Conservation (phyloP, 2,329 filamentous ascomycete species). For the Dothideomycetes sp. region DNA sequence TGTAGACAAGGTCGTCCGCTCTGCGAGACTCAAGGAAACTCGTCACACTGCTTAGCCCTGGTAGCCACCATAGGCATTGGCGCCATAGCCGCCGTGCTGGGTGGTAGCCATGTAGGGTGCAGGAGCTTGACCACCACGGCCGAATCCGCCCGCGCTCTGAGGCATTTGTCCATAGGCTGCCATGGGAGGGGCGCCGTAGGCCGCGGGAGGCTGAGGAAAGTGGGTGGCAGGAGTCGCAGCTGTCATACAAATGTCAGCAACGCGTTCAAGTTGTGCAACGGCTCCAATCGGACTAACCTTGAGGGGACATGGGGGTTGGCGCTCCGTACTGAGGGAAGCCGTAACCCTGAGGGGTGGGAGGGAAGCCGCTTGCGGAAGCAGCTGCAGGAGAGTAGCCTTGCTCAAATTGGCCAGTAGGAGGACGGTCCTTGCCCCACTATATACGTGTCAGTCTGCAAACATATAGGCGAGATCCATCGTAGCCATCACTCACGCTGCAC, state of each 20-base stretch:
- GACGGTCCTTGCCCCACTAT: conserved; percentile 98
- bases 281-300: conserved; percentile 30
- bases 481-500: conserved; percentile 75
- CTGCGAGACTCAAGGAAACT: neutral
- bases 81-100: conserved; percentile 34
- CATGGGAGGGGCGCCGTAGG: conserved; percentile 55
- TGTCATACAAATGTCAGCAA: conserved; percentile 13
- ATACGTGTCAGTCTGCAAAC: conserved; percentile 15
- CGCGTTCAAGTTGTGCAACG: conserved; percentile 21
- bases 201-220: conserved; percentile 46
- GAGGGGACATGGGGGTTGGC: conserved; percentile 52
- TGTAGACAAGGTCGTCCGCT: neutral
- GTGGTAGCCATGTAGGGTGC: conserved; percentile 40
- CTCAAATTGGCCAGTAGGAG: conserved; percentile 71
- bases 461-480: conserved; percentile 12
- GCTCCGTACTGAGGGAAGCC: conserved; percentile 95
- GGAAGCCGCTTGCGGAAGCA: conserved; percentile 53
- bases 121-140: conserved; percentile 55
- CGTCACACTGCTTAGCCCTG: conserved; percentile 32
- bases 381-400: conserved; percentile 65
- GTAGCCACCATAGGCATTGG: conserved; percentile 50
- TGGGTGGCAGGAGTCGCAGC: conserved; percentile 15
- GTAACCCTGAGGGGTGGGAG: conserved; percentile 60
- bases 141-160: conserved; percentile 70
- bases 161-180: conserved; percentile 38